A percentile compares a stretch with the other conserved stretches of the same genome.
Evolutionary conservation across 441 rosid genomes (phyloP).

Genomic region (Bruguiera hainesii): DNA sequence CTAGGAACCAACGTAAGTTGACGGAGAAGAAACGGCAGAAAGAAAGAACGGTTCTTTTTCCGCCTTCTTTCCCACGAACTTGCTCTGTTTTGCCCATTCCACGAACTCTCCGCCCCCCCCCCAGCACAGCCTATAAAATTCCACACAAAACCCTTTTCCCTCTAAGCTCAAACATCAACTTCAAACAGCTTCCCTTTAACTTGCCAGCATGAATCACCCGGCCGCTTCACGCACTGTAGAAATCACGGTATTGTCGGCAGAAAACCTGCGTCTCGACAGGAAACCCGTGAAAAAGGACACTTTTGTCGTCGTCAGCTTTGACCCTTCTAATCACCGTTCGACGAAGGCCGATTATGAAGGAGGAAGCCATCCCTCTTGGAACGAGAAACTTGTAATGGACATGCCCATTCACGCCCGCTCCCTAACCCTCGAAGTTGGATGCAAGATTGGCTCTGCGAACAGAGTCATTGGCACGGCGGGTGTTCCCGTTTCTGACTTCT

Average conservation of each 20-base stretch:
- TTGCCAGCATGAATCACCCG: neutral
- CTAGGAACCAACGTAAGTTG: no score
- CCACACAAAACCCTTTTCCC: no score
- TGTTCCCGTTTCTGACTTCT: slow-evolving; percentile 50
- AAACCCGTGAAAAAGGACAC: slow-evolving; percentile 44
- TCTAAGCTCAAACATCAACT: neutral
- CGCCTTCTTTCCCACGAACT: no score
- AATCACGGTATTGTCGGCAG: slow-evolving; percentile 53
- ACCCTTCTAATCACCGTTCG: slow-evolving; percentile 1
- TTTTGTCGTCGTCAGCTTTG: slow-evolving; percentile 30
- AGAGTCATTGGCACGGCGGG: slow-evolving; percentile 39
- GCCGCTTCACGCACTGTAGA: slow-evolving; percentile 30
- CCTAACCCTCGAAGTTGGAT: slow-evolving; percentile 40
- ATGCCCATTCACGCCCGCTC: slow-evolving; percentile 19
- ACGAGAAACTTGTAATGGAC: slow-evolving; percentile 37
- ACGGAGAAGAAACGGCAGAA: no score
- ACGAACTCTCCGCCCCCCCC: no score
- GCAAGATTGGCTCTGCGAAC: slow-evolving; percentile 34
- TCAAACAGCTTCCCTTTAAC: neutral
- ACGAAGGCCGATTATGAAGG: slow-evolving; percentile 32
- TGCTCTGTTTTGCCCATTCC: no score
- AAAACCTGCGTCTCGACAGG: slow-evolving; percentile 40
- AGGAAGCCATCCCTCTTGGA: slow-evolving; percentile 57
- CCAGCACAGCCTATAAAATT: no score
- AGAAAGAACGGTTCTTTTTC: no score